phyloP scores from a whole-genome alignment of 805 yeast genomes.

The Barnettozyma californica region DNA sequence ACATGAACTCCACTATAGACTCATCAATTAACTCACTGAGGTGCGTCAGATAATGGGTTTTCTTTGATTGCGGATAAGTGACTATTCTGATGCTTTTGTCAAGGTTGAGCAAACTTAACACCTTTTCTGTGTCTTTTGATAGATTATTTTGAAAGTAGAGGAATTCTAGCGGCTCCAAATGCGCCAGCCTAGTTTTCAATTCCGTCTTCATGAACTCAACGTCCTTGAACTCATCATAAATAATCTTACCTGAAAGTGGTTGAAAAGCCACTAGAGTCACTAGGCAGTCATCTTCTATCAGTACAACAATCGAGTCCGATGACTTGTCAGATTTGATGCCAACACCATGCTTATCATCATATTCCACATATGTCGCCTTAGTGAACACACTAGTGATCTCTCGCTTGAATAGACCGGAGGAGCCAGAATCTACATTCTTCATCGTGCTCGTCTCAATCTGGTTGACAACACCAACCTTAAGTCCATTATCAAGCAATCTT shows the following conservation, averaged over 20 bases:
- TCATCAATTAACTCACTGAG: conserved; percentile 15
- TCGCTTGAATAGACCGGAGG: conserved; percentile 58
- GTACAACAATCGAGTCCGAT: conserved; percentile 43
- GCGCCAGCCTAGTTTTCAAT: conserved; percentile 67
- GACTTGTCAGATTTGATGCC: conserved; percentile 26
- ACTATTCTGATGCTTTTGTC: conserved; percentile 12
- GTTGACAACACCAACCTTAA: conserved; percentile 81
- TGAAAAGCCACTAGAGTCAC: conserved; percentile 58
- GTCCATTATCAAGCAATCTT: conserved; percentile 63
- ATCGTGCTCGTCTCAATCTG: conserved; percentile 80
- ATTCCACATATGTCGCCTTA: conserved; percentile 76
- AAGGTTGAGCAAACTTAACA: conserved; percentile 3
- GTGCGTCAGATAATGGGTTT: conserved; percentile 11
- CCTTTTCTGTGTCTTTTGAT: conserved; percentile 20
- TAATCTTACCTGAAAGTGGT: conserved; percentile 69
- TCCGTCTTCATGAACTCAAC: conserved; percentile 43
- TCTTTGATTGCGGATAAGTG: conserved; percentile 13
- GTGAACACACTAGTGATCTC: conserved; percentile 70
- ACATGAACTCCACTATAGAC: conserved; percentile 26
- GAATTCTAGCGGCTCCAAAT: conserved; percentile 75
- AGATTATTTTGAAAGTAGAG: conserved; percentile 38
- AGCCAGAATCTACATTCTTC: conserved; percentile 47
- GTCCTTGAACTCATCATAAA: conserved; percentile 69
- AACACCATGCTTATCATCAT: conserved; percentile 29
- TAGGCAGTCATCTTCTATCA: conserved; percentile 29